Evolutionary conservation across 345 rosid species (phyloP).

Genomic region (Cardiospermum halicacabum): DNA sequence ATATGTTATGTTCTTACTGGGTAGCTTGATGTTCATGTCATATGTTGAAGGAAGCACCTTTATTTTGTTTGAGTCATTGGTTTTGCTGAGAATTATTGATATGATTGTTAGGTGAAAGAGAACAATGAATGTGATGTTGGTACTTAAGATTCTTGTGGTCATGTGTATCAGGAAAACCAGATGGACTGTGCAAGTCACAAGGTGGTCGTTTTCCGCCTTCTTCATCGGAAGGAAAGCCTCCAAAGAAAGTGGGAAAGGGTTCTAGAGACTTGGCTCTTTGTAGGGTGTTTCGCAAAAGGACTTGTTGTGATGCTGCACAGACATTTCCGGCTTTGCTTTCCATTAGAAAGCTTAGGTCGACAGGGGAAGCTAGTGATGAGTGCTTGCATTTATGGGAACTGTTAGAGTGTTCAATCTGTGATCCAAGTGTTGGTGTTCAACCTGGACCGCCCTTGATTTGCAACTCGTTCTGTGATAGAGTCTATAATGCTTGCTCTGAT

Average conservation of each 20-base stretch:
- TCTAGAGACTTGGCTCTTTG: constrained; percentile 75
- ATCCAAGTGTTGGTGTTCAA: constrained; percentile 71
- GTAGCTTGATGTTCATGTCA: background rate
- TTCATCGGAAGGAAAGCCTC: constrained; percentile 71
- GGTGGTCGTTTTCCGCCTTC: constrained; percentile 83
- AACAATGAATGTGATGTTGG: background rate
- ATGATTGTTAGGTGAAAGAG: background rate
- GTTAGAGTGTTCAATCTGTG: constrained; percentile 95
- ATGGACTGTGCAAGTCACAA: constrained; percentile 69
- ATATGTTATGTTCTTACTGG: background rate
- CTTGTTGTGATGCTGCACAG: constrained; percentile 85
- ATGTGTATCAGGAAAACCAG: constrained; percentile 32
- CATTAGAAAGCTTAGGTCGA: constrained; percentile 63
- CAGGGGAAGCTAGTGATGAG: constrained; percentile 79
- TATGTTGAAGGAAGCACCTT: background rate
- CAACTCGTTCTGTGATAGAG: constrained; percentile 65
- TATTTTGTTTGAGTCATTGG: background rate
- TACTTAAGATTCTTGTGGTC: background rate
- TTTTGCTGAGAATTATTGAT: background rate
- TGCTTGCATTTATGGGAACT: constrained; percentile 79
- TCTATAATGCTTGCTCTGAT: constrained; percentile 64
- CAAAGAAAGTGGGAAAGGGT: constrained; percentile 62
- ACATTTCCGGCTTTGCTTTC: constrained; percentile 80
- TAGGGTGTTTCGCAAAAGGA: constrained; percentile 70
- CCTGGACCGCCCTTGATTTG: constrained; percentile 90